These are phyloP conservation scores for Striga asiatica DNA, from an alignment of 257 asterid species.

Conservation along the genomic window DNA sequence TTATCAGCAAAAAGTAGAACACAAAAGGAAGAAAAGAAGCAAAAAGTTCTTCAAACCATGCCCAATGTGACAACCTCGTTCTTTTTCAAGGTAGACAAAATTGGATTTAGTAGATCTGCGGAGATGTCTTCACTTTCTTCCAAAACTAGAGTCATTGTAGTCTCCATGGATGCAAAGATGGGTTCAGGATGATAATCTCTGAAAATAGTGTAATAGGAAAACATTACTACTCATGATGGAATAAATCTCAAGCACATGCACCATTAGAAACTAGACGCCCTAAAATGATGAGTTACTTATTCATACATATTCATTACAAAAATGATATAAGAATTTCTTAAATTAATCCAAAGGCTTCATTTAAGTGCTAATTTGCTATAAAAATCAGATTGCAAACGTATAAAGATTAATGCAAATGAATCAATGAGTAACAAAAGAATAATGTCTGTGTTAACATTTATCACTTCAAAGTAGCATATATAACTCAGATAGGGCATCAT, in stretches of 20 bases:
- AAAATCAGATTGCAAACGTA: too few relatives aligned
- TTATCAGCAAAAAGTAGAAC: conserved; percentile 16
- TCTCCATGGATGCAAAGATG: conserved; percentile 75
- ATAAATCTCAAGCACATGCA: conserved; percentile 1
- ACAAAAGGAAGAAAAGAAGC: not conserved
- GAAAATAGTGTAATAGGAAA: conserved; percentile 21
- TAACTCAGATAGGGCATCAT: too few relatives aligned
- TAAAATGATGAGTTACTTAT: not conserved
- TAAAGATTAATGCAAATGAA: too few relatives aligned
- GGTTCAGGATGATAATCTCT: conserved; percentile 55
- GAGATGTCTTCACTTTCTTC: conserved; percentile 95
- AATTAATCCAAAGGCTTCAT: too few relatives aligned
- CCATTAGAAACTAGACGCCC: conserved; percentile 6
- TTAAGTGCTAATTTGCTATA: too few relatives aligned
- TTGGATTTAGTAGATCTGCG: conserved; percentile 49
- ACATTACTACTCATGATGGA: conserved; percentile 14
- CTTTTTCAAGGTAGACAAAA: conserved; percentile 56
- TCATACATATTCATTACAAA: not conserved
- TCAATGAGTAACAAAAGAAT: too few relatives aligned
- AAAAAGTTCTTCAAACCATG: too few relatives aligned
- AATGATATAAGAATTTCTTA: too few relatives aligned
- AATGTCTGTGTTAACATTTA: too few relatives aligned
- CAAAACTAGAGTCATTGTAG: conserved; percentile 78
- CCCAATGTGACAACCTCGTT: conserved; percentile 47
- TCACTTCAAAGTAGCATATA: too few relatives aligned